A percentile compares a stretch with the other conserved stretches of the same genome.
phyloP scores from a whole-genome alignment of 2,329 filamentous ascomycete species.

The Zymoseptoria tritici region DNA sequence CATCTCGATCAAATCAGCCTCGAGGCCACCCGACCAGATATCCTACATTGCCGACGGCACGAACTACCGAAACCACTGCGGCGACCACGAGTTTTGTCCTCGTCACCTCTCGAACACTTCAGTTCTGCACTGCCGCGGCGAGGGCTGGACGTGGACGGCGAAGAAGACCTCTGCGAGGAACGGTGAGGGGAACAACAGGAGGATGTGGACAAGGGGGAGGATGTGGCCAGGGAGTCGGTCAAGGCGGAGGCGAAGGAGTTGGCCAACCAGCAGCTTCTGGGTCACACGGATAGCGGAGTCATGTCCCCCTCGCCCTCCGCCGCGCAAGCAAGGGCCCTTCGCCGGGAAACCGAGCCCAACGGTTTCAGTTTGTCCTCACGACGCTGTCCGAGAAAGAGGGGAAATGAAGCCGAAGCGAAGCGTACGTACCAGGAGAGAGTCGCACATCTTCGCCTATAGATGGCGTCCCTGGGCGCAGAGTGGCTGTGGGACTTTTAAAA shows the following conservation, averaged over 20 bases:
- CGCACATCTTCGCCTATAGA: constrained; percentile 84
- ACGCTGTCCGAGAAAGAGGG: constrained; percentile 66
- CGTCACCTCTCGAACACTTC: constrained; percentile 24
- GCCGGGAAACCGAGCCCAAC: no score
- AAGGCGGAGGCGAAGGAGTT: constrained; percentile 77
- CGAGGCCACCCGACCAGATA: constrained; percentile 11
- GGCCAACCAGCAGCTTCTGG: constrained; percentile 69
- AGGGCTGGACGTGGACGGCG: no score
- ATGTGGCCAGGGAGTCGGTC: constrained; percentile 74
- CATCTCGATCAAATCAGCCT: no score
- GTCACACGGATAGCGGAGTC: constrained; percentile 89
- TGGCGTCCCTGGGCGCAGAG: constrained; percentile 98
- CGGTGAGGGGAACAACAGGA: constrained; percentile 76
- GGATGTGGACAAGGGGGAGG: constrained; percentile 36
- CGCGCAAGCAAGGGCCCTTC: no score
- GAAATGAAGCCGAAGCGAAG: constrained; percentile 95
- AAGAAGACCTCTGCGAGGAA: constrained; percentile 58
- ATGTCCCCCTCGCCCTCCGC: constrained; percentile 23
- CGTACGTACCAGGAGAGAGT: constrained; percentile 95
- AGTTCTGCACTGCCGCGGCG: no score
- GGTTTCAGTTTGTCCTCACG: no score
- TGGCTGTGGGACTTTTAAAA: no score
- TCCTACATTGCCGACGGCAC: constrained; percentile 24
- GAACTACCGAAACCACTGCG: constrained; percentile 6
- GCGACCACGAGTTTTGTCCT: constrained; percentile 46